Base-by-base conservation (phyloP, 1,139 yeast species). In the Suhomyces ambrosiae region DNA sequence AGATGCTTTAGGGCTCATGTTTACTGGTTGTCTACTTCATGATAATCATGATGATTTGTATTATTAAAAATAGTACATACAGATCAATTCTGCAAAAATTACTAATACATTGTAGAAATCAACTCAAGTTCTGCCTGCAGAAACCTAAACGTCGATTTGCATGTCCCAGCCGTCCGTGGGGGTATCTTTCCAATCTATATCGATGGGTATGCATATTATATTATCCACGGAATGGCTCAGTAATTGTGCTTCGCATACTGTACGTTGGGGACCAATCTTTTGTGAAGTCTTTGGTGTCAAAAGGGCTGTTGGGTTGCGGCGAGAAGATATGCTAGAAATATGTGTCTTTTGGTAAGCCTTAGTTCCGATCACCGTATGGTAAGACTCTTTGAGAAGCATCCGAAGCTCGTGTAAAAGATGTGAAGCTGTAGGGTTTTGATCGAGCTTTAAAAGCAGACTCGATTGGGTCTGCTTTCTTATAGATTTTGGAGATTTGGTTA, bases 51-150 rank as follows among this genome's bases (percentile, higher is more conserved):
- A 18, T 18, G 5, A 18, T 6, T 18, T 18, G 30, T 32, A 25
- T 32, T 23, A 23, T 23, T 10, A 23, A 23, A 23, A 23, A 11
- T 23, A 10, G 24, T 25, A 32, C 30, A 32, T 32, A 23, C 35
- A 32, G 28, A 10, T 15, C 6, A n/a, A 5, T 6, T 31, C 25
- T 15, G 30, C 15, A 12, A 32, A 10, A 13, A 17, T 18, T 32
- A 32, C 17, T 25, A 32, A 22, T 32, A 32, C 35, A 32, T 13
- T 6, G 12, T 21, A 16, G 16, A 12, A 25, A 24, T 23, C 16
- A 31, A 24, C 17, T 19, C 16, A 16, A 21, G 21, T 14, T 27
- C 37, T 33, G 41, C 41, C 41, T 23, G 41, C 41, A 37, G 41
- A 31, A 37, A 18, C 27, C 26, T 37, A 32, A 10, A 37, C 19